Evolutionary conservation across 2,329 filamentous ascomycete genomes (phyloP).

Genomic region (Balansia obtecta): DNA sequence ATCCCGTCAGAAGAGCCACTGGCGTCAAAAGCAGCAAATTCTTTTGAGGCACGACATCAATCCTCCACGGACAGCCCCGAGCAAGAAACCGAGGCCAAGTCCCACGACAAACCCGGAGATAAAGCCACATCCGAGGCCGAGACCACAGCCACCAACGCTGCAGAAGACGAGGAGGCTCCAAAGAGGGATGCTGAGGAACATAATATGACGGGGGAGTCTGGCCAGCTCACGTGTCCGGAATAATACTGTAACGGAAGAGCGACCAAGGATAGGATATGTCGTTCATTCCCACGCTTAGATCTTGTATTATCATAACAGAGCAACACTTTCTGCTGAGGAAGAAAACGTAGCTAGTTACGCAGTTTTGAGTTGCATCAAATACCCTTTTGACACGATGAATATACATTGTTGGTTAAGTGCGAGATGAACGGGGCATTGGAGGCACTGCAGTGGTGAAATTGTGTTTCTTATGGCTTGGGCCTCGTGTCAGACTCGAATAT

Average conservation of each 20-base stretch:
- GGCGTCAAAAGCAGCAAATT: neutral
- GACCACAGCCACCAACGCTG: neutral
- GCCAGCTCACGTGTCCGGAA: constrained; percentile 5
- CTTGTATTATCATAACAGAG: too few relatives aligned
- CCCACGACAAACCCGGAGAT: neutral
- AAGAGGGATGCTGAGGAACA: constrained; percentile 1
- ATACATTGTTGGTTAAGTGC: too few relatives aligned
- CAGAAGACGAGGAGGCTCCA: neutral
- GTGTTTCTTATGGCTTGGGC: too few relatives aligned
- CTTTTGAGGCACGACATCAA: neutral
- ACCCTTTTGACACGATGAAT: too few relatives aligned
- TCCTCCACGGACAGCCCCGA: neutral
- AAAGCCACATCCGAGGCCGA: neutral
- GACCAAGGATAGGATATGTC: neutral
- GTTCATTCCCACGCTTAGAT: neutral
- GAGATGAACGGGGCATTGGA: too few relatives aligned
- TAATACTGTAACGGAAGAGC: neutral
- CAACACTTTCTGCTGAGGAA: too few relatives aligned
- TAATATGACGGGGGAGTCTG: constrained; percentile 5
- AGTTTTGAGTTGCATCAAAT: too few relatives aligned
- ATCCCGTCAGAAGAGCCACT: neutral
- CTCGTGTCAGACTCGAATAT: too few relatives aligned
- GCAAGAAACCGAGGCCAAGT: neutral
- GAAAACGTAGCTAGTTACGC: too few relatives aligned
- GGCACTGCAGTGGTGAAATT: too few relatives aligned